phyloP scores from a whole-genome alignment of 768 basidiomycete species.

The Boletus rufocinnamomeus region DNA sequence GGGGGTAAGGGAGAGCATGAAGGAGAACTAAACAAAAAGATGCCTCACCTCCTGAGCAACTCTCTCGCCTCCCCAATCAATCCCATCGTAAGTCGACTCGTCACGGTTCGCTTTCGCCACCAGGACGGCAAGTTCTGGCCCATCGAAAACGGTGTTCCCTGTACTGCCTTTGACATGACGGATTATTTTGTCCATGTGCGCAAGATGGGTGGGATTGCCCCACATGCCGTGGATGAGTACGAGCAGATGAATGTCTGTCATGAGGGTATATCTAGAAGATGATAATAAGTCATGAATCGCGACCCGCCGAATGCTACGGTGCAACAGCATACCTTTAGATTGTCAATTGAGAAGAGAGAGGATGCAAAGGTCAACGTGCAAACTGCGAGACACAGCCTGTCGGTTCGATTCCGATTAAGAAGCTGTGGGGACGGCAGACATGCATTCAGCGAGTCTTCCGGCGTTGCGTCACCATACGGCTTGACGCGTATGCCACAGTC shows the following conservation, averaged over 20 bases:
- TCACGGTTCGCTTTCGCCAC: conserved; percentile 64
- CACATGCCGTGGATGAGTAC: conserved; percentile 71
- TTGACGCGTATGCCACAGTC: background rate
- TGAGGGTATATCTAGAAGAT: conserved; percentile 10
- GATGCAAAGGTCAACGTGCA: conserved; percentile 8
- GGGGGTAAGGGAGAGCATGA: conserved; percentile 6
- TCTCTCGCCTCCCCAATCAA: conserved; percentile 83
- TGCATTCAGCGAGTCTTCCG: background rate
- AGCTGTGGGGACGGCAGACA: conserved; percentile 4
- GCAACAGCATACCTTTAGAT: conserved; percentile 5
- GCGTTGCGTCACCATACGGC: conserved; percentile 3
- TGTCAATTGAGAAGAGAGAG: background rate
- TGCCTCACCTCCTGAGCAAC: conserved; percentile 70
- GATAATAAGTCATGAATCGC: background rate
- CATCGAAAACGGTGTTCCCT: conserved; percentile 31
- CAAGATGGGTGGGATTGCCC: conserved; percentile 71
- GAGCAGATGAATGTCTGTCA: conserved; percentile 42
- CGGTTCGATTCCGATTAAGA: background rate
- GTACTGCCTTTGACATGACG: conserved; percentile 40
- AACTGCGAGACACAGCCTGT: background rate
- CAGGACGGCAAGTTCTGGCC: conserved; percentile 58
- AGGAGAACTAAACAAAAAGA: background rate
- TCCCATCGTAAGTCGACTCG: conserved; percentile 76
- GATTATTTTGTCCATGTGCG: conserved; percentile 56
- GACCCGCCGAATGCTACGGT: background rate